Conservation (phyloP, 1,139 yeast genomes). For the Hansenula sp. region DNA sequence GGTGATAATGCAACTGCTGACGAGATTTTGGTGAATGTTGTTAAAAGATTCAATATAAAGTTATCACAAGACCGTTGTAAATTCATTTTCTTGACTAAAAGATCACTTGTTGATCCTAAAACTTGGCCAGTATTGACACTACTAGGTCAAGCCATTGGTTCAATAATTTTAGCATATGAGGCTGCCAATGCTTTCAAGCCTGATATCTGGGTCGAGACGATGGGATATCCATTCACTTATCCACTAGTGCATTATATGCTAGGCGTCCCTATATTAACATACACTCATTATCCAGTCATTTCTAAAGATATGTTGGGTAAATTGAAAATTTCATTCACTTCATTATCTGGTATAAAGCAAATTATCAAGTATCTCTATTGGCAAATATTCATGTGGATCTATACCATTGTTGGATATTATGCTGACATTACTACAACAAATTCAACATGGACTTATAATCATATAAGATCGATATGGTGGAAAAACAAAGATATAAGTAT, state of each 20-base stretch:
- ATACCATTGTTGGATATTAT: constrained; percentile 61
- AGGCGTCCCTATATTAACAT: constrained; percentile 74
- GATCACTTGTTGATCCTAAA: constrained; percentile 61
- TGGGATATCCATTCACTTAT: constrained; percentile 89
- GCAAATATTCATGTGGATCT: constrained; percentile 58
- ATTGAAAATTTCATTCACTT: constrained; percentile 33
- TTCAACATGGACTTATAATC: constrained; percentile 89
- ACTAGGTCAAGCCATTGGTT: constrained; percentile 84
- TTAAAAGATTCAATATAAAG: constrained; percentile 59
- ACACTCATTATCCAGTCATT: constrained; percentile 91
- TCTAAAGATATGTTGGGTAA: constrained; percentile 81
- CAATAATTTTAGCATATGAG: constrained; percentile 62
- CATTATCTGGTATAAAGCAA: constrained; percentile 22
- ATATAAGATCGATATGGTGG: constrained; percentile 62
- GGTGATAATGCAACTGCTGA: constrained; percentile 55
- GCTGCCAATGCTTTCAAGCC: constrained; percentile 67
- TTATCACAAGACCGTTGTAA: constrained; percentile 56
- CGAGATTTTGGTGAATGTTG: constrained; percentile 55
- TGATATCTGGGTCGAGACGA: constrained; percentile 91
- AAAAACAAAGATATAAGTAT: constrained; percentile 36
- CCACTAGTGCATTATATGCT: constrained; percentile 53
- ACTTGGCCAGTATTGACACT: constrained; percentile 82
- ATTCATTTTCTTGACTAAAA: constrained; percentile 63
- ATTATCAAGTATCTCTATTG: constrained; percentile 63
- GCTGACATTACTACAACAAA: constrained; percentile 71